A percentile compares a stretch with the other conserved stretches of the same genome.
Conservation (phyloP, 2,329 filamentous ascomycete species). For the Penicillium polonicum region DNA sequence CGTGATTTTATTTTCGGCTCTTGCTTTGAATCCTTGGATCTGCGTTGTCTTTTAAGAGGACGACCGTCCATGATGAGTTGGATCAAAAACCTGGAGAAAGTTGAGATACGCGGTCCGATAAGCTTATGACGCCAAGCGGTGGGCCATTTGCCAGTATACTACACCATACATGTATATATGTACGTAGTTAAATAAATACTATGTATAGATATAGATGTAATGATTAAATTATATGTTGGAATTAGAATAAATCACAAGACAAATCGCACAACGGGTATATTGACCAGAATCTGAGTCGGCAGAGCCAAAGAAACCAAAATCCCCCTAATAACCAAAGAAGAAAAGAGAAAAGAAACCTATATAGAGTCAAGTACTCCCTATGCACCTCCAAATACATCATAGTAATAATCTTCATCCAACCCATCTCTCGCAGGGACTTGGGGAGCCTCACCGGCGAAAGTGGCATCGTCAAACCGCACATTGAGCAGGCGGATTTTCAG, state of each 20-base stretch:
- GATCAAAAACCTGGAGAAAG: conserved; percentile 7
- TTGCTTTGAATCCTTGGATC: conserved; percentile 23
- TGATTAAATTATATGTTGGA: not conserved
- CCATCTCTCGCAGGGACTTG: conserved; percentile 78
- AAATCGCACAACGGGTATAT: conserved; percentile 14
- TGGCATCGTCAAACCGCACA: conserved; percentile 79
- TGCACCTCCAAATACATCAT: conserved; percentile 63
- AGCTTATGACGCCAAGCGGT: conserved; percentile 19
- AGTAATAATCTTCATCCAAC: conserved; percentile 90
- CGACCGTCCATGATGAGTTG: conserved; percentile 35
- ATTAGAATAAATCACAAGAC: not conserved
- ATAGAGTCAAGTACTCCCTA: conserved; percentile 11
- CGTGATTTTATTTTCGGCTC: not conserved
- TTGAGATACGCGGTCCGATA: conserved; percentile 20
- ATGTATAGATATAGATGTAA: not conserved
- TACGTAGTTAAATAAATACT: not conserved
- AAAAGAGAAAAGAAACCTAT: not conserved
- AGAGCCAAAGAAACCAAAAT: conserved; percentile 1
- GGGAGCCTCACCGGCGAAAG: conserved; percentile 66
- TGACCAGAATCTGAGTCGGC: conserved; percentile 5
- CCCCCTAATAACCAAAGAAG: not conserved
- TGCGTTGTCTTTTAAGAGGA: conserved; percentile 40
- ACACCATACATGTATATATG: not conserved
- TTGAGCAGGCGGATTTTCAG: conserved; percentile 91
- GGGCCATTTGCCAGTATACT: not conserved